phyloP scores from a whole-genome alignment of 768 basidiomycete genomes.

The Mycena kentingensis region DNA sequence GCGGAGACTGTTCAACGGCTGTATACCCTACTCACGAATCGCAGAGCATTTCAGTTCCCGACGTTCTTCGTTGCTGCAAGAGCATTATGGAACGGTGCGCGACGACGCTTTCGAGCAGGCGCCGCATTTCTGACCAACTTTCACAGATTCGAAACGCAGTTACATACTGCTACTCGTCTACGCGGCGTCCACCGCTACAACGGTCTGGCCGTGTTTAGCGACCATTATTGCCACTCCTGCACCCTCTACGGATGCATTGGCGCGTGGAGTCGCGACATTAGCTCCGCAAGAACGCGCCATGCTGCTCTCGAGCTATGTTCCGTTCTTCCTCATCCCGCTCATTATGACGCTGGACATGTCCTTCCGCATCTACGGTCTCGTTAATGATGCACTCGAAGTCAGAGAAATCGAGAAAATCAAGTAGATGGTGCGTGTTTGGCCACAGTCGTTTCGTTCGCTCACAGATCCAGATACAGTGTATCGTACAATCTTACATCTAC shows the following conservation, averaged over 20 bases:
- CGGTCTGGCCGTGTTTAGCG: constrained; percentile 70
- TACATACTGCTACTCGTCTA: constrained; percentile 72
- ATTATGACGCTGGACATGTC: constrained; percentile 77
- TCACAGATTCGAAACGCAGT: constrained; percentile 49
- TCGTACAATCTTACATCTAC: not conserved
- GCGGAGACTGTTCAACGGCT: constrained; percentile 23
- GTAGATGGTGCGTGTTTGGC: constrained; percentile 14
- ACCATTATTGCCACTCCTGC: constrained; percentile 57
- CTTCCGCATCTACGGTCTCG: constrained; percentile 37
- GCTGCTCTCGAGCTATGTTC: constrained; percentile 70
- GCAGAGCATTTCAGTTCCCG: constrained; percentile 72
- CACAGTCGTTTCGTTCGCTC: not conserved
- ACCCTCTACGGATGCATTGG: constrained; percentile 23
- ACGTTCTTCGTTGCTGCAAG: constrained; percentile 70
- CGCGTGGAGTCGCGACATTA: constrained; percentile 38
- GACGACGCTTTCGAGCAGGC: not conserved
- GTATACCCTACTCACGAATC: not conserved
- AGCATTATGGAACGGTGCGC: constrained; percentile 58
- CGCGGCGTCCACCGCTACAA: constrained; percentile 77
- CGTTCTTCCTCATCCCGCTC: constrained; percentile 73
- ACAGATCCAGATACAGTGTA: not conserved
- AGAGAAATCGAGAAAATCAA: constrained; percentile 34
- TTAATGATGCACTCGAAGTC: constrained; percentile 29
- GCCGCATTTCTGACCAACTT: not conserved
- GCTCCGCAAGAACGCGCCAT: constrained; percentile 53